A percentile compares a stretch with the other conserved stretches of the same genome.
Evolutionary conservation across 2,329 filamentous ascomycete genomes (phyloP).

Genomic region (Cryphonectria nitschkei): DNA sequence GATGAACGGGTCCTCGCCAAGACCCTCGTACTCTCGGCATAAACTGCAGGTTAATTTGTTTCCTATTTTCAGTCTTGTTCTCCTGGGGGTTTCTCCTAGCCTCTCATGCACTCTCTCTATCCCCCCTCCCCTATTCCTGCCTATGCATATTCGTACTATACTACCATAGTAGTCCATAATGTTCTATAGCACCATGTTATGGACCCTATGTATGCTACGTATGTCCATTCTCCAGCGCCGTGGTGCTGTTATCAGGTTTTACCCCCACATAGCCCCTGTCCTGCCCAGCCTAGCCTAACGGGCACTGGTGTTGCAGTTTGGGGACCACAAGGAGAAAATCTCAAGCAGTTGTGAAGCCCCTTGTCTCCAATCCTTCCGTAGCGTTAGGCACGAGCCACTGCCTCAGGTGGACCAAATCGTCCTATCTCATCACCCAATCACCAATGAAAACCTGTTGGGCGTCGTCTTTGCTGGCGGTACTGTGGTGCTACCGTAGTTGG

Average conservation of each 20-base stretch:
- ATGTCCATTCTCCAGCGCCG: too few relatives aligned
- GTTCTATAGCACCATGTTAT: background rate
- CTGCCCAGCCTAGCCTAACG: background rate
- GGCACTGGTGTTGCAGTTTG: background rate
- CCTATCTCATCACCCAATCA: background rate
- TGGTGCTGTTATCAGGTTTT: background rate
- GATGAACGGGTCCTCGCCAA: slow-evolving; percentile 7
- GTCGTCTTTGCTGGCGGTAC: background rate
- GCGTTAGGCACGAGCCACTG: slow-evolving; percentile 6
- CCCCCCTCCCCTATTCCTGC: background rate
- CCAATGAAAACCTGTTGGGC: slow-evolving; percentile 3
- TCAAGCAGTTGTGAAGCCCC: background rate
- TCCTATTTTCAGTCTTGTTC: background rate
- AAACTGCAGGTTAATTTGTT: background rate
- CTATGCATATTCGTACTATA: background rate
- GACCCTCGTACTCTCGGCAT: background rate
- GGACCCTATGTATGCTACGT: too few relatives aligned
- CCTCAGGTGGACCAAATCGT: slow-evolving; percentile 9
- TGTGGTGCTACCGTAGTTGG: too few relatives aligned
- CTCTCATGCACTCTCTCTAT: background rate
- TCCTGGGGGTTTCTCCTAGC: background rate
- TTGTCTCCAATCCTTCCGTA: background rate
- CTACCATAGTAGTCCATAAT: background rate
- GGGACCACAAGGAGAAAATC: background rate
- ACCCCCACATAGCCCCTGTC: background rate